Evolutionary conservation across 768 basidiomycete species (phyloP).

Genomic region (Boletus rubropictus): DNA sequence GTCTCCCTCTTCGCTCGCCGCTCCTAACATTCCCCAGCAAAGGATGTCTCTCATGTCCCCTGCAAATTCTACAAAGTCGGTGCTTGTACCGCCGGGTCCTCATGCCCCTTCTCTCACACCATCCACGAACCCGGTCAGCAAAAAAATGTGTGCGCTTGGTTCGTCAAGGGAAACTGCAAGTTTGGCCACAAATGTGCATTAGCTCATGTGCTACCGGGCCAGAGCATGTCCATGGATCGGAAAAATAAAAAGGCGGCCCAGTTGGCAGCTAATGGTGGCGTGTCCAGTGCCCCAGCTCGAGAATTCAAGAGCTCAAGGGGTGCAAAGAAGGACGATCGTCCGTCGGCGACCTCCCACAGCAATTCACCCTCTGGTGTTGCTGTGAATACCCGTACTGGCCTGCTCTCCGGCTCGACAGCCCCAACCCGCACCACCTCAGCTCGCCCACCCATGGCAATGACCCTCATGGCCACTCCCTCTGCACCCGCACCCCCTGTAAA

Average conservation of each 20-base stretch:
- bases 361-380: slow-evolving; percentile 5
- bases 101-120: slow-evolving; percentile 92
- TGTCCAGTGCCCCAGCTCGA: slow-evolving; percentile 27
- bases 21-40: slow-evolving; percentile 41
- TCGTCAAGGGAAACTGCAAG: slow-evolving; percentile 88
- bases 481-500: slow-evolving; percentile 74
- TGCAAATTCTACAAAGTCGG: slow-evolving; percentile 97
- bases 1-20: neutral
- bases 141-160: slow-evolving; percentile 85
- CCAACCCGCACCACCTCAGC: slow-evolving; percentile 49
- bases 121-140: slow-evolving; percentile 66
- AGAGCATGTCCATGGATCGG: slow-evolving; percentile 91
- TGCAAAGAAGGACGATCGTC: slow-evolving; percentile 34
- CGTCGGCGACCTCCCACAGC: slow-evolving; percentile 14
- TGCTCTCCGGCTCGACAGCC: slow-evolving; percentile 56
- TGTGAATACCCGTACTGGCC: slow-evolving; percentile 17
- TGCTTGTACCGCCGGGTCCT: slow-evolving; percentile 87
- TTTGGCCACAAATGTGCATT: slow-evolving; percentile 84
- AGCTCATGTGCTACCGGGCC: slow-evolving; percentile 90
- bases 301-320: slow-evolving; percentile 32
- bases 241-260: slow-evolving; percentile 96
- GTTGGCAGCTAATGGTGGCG: slow-evolving; percentile 46
- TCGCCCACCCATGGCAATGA: slow-evolving; percentile 60
- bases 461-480: slow-evolving; percentile 69
- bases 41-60: slow-evolving; percentile 92